phyloP scores from a whole-genome alignment of 257 asterid genomes.

The Solanum pinnatisectum region DNA sequence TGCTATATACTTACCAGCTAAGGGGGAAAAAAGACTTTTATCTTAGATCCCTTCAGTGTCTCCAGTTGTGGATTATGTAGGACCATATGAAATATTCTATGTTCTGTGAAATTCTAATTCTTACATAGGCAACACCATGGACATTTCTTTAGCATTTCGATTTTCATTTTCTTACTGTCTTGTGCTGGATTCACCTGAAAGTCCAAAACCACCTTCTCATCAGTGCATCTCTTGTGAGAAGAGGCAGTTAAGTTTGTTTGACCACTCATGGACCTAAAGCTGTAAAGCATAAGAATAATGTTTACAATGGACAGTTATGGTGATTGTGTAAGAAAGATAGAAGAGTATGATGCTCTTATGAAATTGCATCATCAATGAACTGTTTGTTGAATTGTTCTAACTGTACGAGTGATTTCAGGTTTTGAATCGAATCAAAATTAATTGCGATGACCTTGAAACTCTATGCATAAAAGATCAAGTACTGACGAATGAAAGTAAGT shows the following conservation, averaged over 20 bases:
- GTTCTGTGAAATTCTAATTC: not conserved
- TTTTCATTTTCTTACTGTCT: not conserved
- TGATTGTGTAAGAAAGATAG: not conserved
- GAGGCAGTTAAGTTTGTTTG: not conserved
- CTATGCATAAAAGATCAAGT: conserved; percentile 77
- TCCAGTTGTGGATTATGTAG: not conserved
- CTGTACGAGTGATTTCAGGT: conserved; percentile 20
- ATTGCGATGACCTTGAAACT: conserved; percentile 66
- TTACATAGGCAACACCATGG: not conserved
- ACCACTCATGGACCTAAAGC: not conserved
- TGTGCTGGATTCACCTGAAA: not conserved
- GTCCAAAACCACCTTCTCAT: not conserved
- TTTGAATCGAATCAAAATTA: conserved; percentile 49
- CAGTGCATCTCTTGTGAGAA: not conserved
- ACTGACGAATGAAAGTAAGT: conserved; percentile 72
- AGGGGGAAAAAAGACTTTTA: not conserved
- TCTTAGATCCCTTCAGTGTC: not conserved
- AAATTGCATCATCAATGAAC: not conserved
- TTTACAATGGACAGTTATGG: not conserved
- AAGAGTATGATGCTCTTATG: not conserved
- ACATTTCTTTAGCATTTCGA: not conserved
- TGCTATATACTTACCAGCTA: not conserved
- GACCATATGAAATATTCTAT: not conserved
- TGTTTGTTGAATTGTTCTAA: not conserved
- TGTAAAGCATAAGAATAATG: not conserved